phyloP scores from a whole-genome alignment of 306 rosid species.

The Quercus ilex region DNA sequence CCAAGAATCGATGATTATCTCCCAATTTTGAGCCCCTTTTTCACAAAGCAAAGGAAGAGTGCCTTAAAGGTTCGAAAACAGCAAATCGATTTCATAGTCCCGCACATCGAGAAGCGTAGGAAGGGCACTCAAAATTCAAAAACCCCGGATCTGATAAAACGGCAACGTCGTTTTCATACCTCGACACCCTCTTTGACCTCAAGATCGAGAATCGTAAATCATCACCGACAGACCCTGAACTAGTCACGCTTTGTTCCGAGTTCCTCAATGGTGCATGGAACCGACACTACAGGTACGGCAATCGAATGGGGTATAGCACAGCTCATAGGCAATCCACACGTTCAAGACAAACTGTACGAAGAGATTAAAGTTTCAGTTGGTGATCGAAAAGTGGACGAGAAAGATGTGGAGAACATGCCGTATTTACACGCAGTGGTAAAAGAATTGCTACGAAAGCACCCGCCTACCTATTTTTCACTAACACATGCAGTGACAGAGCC shows the following conservation, averaged over 20 bases:
- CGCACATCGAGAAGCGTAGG: constrained; percentile 56
- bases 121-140: constrained; percentile 44
- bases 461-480: constrained; percentile 74
- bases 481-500: constrained; percentile 74
- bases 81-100: constrained; percentile 56
- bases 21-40: constrained; percentile 69
- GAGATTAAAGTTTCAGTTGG: constrained; percentile 42
- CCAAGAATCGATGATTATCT: constrained; percentile 87
- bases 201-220: constrained; percentile 55
- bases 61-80: constrained; percentile 58
- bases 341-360: constrained; percentile 40
- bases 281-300: constrained; percentile 83
- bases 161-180: constrained; percentile 83
- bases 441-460: constrained; percentile 76
- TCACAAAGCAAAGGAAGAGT: constrained; percentile 70
- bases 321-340: constrained; percentile 46
- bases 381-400: constrained; percentile 55
- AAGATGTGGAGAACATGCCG: constrained; percentile 72
- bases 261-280: constrained; percentile 87
- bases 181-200: constrained; percentile 80
- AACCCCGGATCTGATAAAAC: constrained; percentile 63
- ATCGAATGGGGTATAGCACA: constrained; percentile 81
- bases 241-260: constrained; percentile 77
- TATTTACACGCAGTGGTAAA: constrained; percentile 74
- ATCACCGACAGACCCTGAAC: constrained; percentile 46